Conservation (phyloP, 2,329 filamentous ascomycete species). For the Pseudohalonectria lignicola region DNA sequence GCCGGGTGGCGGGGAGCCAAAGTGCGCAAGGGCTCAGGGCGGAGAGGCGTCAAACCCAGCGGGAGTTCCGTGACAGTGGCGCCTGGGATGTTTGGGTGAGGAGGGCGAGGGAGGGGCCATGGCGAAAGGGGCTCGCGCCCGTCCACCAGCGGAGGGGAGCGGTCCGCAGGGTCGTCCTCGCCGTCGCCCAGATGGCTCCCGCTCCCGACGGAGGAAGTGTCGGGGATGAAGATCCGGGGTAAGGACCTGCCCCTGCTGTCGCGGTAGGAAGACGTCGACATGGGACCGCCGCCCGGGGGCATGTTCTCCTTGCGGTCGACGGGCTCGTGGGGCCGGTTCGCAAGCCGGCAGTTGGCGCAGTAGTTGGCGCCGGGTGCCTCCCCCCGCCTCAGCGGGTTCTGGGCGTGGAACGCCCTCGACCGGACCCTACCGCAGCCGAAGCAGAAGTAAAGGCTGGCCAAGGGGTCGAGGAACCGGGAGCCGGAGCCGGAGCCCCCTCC, state of each 20-base stretch:
- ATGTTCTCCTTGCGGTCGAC: slow-evolving; percentile 5
- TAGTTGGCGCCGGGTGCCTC: slow-evolving; percentile 20
- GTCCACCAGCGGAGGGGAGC: too few species aligned
- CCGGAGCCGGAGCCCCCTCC: too few species aligned
- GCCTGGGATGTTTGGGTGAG: too few species aligned
- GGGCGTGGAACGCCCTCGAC: slow-evolving; percentile 25
- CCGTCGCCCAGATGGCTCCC: not conserved
- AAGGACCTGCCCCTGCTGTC: too few species aligned
- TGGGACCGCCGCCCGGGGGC: too few species aligned
- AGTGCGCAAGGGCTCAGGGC: too few species aligned
- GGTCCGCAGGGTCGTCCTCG: not conserved
- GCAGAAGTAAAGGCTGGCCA: slow-evolving; percentile 25
- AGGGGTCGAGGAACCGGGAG: not conserved
- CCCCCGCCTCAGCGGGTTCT: slow-evolving; percentile 18
- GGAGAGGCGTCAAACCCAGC: too few species aligned
- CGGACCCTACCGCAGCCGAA: slow-evolving; percentile 27
- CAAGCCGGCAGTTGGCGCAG: slow-evolving; percentile 22
- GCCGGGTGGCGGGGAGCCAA: too few species aligned
- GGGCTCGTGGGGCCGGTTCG: not conserved
- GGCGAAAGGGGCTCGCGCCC: too few species aligned
- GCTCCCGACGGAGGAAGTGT: slow-evolving; percentile 1
- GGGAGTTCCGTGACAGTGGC: too few species aligned
- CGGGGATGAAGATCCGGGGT: slow-evolving; percentile 2
- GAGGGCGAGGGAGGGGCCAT: too few species aligned
- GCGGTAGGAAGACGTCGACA: too few species aligned